phyloP scores from a whole-genome alignment of 2,329 filamentous ascomycete species.

The Boeremia lycopersici region DNA sequence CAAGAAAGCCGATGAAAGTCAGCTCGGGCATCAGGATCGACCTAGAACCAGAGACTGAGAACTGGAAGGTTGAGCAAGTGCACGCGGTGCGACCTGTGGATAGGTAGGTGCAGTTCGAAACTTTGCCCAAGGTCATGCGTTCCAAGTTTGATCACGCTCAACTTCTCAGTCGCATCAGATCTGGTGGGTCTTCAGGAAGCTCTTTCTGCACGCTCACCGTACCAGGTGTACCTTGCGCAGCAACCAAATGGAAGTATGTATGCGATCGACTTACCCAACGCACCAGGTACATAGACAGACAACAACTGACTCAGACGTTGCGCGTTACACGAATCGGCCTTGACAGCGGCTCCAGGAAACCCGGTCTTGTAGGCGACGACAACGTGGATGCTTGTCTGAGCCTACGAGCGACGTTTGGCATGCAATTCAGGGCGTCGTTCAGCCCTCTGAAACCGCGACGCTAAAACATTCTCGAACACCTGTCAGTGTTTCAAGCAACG shows the following conservation, averaged over 20 bases:
- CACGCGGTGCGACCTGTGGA: neutral
- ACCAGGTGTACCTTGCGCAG: slow-evolving; percentile 15
- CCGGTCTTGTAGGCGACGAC: slow-evolving; percentile 8
- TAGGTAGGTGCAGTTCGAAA: neutral
- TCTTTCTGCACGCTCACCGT: neutral
- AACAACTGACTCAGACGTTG: slow-evolving; percentile 4
- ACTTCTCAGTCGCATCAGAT: neutral
- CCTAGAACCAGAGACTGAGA: neutral
- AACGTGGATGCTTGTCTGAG: slow-evolving; percentile 16
- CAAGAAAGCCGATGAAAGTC: neutral
- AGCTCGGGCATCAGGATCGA: slow-evolving; percentile 5
- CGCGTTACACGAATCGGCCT: slow-evolving; percentile 14
- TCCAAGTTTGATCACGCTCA: neutral
- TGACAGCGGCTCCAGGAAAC: slow-evolving; percentile 13
- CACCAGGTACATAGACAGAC: slow-evolving; percentile 5
- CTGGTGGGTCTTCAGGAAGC: slow-evolving; percentile 6
- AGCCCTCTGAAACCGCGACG: slow-evolving; percentile 9
- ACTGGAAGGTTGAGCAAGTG: neutral
- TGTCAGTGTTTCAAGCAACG: slow-evolving; percentile 33
- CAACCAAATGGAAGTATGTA: slow-evolving; percentile 1
- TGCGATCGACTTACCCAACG: slow-evolving; percentile 20
- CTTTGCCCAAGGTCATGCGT: slow-evolving; percentile 1
- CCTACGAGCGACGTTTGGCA: slow-evolving; percentile 9
- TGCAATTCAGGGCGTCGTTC: slow-evolving; percentile 1
- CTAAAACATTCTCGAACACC: slow-evolving; percentile 25